Evolutionary conservation across 306 rosid species (phyloP).

Genomic region (Trichosanthes cucumerina): DNA sequence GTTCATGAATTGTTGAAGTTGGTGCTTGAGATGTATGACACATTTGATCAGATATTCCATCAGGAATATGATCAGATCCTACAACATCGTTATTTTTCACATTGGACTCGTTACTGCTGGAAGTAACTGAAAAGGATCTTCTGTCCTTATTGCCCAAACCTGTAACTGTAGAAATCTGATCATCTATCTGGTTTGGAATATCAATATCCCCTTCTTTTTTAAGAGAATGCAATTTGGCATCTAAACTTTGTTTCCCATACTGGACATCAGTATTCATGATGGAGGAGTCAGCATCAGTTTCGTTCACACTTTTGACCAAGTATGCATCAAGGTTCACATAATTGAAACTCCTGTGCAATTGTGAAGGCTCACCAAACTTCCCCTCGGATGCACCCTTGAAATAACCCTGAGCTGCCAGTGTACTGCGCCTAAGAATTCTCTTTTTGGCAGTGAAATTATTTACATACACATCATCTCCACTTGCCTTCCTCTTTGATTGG

Average conservation of each 20-base stretch:
- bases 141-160: slow-evolving; percentile 18
- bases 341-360: slow-evolving; percentile 20
- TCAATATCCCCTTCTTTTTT: slow-evolving; percentile 18
- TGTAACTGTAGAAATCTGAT: slow-evolving; percentile 9
- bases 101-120: slow-evolving; percentile 14
- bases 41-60: slow-evolving; percentile 18
- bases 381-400: slow-evolving; percentile 37
- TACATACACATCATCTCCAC: slow-evolving; percentile 38
- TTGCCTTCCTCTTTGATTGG: slow-evolving; percentile 52
- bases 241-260: slow-evolving; percentile 15
- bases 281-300: slow-evolving; percentile 24
- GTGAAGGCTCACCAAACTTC: slow-evolving; percentile 33
- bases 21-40: slow-evolving; percentile 28
- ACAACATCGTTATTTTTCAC: slow-evolving; percentile 28
- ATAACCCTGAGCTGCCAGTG: slow-evolving; percentile 50
- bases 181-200: slow-evolving; percentile 13
- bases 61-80: slow-evolving; percentile 18
- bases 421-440: slow-evolving; percentile 63
- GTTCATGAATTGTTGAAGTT: slow-evolving; percentile 20
- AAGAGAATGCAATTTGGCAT: slow-evolving; percentile 18
- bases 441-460: slow-evolving; percentile 37
- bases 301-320: slow-evolving; percentile 34
- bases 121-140: slow-evolving; percentile 21
- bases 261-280: slow-evolving; percentile 6
- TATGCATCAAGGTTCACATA: slow-evolving; percentile 27